Base-by-base conservation (phyloP, 2,329 filamentous ascomycete genomes). In the Diplodia mutila region DNA sequence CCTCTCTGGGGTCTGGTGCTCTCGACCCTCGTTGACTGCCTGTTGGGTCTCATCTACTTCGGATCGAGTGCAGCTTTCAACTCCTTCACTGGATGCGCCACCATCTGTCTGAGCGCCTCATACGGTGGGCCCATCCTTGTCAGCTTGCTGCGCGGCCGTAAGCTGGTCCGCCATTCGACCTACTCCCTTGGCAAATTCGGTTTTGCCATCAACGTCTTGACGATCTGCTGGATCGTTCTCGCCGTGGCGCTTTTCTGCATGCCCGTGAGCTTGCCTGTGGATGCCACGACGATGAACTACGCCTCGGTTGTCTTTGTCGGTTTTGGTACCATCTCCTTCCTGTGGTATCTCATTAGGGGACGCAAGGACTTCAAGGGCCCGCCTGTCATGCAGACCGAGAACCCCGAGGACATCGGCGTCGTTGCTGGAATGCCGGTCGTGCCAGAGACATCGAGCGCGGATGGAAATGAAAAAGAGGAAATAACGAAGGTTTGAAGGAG, bases 31-130 rank as follows among this genome's bases (percentile, higher is more conserved):
- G 86, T 94, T 52, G 88, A 91, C 76, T 90, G 87, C 71, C 80
- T 93, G 12, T 84, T 94, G 0, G 91, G 91, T 0, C 84, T 91
- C 71, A 93, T 94, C 77, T 94, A 92, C 80, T 92, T 94, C 70
- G 91, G 91, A 11, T 91, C 89, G 1, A 86, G 87, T 0, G 90
- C 90, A 0, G 91, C 91, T 0, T 94, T 94, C 81, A 91, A 90
- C 81, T 89, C 88, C 11, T 93, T 94, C 78, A 93, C 91, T 0
- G 90, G 91, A 32, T 90, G 93, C 0, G 91, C 91, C 1, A 93
- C 91, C 4, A 93, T 94, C 75, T 93, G 90, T 71, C 85, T 94
- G 0, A 90, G 88, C 0, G 88, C 89, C 4, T 92, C 90, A 0
- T 94, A 94, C 76, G 90, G 89, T 16, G 84, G 93, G 18, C 91